phyloP scores from a whole-genome alignment of 352 stramenopile species.

The Globisporangium carolinianum region DNA sequence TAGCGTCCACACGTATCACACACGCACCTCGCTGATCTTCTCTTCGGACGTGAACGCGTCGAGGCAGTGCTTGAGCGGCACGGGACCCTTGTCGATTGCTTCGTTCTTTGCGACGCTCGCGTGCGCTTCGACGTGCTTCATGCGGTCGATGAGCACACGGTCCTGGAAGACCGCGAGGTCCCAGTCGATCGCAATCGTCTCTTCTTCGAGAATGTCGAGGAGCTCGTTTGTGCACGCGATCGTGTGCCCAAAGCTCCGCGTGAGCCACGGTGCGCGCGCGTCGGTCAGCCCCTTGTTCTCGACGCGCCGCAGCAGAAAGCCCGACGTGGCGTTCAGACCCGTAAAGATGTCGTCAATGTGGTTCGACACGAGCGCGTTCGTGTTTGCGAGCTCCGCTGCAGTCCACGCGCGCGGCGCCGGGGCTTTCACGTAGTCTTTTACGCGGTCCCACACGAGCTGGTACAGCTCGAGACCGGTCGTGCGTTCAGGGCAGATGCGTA shows the following conservation, averaged over 20 bases:
- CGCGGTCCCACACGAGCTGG: slow-evolving; percentile 71
- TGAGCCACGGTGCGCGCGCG: slow-evolving; percentile 71
- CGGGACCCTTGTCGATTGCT: slow-evolving; percentile 83
- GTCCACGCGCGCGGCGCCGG: slow-evolving; percentile 34
- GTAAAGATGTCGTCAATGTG: slow-evolving; percentile 81
- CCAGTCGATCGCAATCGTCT: slow-evolving; percentile 85
- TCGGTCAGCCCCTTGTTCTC: slow-evolving; percentile 82
- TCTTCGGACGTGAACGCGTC: slow-evolving; percentile 83
- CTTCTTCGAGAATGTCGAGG: slow-evolving; percentile 78
- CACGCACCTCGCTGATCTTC: slow-evolving; percentile 69
- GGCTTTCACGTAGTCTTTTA: slow-evolving; percentile 72
- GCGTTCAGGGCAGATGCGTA: slow-evolving; percentile 77
- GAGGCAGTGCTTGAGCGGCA: slow-evolving; percentile 72
- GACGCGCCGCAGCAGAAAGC: slow-evolving; percentile 75
- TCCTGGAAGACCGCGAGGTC: slow-evolving; percentile 81
- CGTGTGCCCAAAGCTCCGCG: slow-evolving; percentile 69
- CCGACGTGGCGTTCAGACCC: slow-evolving; percentile 60
- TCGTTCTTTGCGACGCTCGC: slow-evolving; percentile 80
- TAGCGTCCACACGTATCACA: neutral
- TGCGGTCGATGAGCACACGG: slow-evolving; percentile 73
- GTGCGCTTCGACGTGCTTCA: slow-evolving; percentile 81
- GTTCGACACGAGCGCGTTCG: slow-evolving; percentile 38
- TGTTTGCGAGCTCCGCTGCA: slow-evolving; percentile 18
- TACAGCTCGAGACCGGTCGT: slow-evolving; percentile 80
- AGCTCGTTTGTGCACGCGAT: slow-evolving; percentile 73